Evolutionary conservation across 2,329 filamentous ascomycete genomes (phyloP).

Genomic region (Fusarium verticillioides): DNA sequence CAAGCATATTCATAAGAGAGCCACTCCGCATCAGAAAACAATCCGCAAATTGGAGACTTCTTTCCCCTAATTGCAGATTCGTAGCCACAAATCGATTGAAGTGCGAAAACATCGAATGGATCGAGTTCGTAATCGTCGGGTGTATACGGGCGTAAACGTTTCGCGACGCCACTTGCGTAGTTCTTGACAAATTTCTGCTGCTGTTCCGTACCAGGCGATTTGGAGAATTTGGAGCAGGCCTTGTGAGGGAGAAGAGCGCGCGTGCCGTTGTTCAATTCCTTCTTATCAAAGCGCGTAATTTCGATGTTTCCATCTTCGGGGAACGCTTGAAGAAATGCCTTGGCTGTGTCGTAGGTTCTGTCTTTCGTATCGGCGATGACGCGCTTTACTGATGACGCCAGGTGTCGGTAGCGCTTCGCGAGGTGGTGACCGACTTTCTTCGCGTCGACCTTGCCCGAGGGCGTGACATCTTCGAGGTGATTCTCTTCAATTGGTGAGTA

Average conservation of each 20-base stretch:
- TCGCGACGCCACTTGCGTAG: constrained; percentile 28
- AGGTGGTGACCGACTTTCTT: constrained; percentile 32
- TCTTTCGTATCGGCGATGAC: constrained; percentile 37
- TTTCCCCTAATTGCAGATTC: constrained; percentile 36
- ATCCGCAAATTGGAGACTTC: constrained; percentile 27
- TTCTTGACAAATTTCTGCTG: constrained; percentile 32
- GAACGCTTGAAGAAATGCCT: constrained; percentile 27
- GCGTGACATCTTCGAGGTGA: constrained; percentile 37
- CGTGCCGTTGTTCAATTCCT: constrained; percentile 34
- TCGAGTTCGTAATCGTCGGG: constrained; percentile 31
- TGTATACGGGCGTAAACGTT: constrained; percentile 30
- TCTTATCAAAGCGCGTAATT: constrained; percentile 34
- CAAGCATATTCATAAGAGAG: constrained; percentile 41
- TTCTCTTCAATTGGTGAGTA: constrained; percentile 38
- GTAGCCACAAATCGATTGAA: constrained; percentile 40
- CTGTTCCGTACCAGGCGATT: constrained; percentile 29
- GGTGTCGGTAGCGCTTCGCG: constrained; percentile 32
- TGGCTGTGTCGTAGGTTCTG: constrained; percentile 39
- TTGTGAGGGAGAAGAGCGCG: constrained; percentile 41
- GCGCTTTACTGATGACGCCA: constrained; percentile 38
- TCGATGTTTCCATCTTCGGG: constrained; percentile 26
- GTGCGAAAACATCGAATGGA: constrained; percentile 37
- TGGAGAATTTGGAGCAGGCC: constrained; percentile 38
- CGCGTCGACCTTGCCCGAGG: constrained; percentile 36
- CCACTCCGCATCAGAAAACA: constrained; percentile 40